phyloP scores from a whole-genome alignment of 2,329 filamentous ascomycete species.

The Colletotrichum acutatum region DNA sequence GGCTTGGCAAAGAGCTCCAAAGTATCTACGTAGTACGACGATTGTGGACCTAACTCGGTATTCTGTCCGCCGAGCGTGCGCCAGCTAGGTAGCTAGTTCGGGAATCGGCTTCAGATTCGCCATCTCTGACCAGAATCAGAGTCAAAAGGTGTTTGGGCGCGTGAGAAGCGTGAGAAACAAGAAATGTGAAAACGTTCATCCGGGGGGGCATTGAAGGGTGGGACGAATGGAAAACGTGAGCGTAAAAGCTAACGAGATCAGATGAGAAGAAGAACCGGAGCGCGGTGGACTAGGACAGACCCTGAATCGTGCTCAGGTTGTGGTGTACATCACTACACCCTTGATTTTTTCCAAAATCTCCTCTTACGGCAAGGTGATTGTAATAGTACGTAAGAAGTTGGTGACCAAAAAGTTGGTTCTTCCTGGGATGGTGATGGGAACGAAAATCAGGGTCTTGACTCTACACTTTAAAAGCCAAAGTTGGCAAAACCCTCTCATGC shows the following conservation, averaged over 20 bases:
- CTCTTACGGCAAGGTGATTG: background rate
- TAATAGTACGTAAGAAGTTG: background rate
- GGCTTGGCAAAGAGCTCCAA: conserved; percentile 12
- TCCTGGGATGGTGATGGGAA: conserved; percentile 4
- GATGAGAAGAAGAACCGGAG: conserved; percentile 25
- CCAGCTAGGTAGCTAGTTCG: background rate
- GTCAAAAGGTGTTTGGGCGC: background rate
- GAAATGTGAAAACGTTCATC: conserved; percentile 24
- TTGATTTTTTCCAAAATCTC: background rate
- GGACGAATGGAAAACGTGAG: background rate
- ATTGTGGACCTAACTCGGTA: conserved; percentile 19
- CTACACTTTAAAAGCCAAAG: background rate
- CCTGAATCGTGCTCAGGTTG: conserved; percentile 8
- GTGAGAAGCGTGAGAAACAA: background rate
- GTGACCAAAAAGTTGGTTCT: background rate
- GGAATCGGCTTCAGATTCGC: background rate
- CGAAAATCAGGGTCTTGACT: conserved; percentile 10
- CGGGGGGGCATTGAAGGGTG: conserved; percentile 5
- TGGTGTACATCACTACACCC: conserved; percentile 16
- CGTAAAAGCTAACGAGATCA: conserved; percentile 3
- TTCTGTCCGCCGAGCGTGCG: conserved; percentile 19
- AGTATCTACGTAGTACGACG: too few relatives aligned
- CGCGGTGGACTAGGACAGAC: conserved; percentile 9
- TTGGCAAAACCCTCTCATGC: background rate
- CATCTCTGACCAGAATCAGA: background rate